Conservation (phyloP, 2,329 filamentous ascomycete species). For the Endoconidiophora polonica region DNA sequence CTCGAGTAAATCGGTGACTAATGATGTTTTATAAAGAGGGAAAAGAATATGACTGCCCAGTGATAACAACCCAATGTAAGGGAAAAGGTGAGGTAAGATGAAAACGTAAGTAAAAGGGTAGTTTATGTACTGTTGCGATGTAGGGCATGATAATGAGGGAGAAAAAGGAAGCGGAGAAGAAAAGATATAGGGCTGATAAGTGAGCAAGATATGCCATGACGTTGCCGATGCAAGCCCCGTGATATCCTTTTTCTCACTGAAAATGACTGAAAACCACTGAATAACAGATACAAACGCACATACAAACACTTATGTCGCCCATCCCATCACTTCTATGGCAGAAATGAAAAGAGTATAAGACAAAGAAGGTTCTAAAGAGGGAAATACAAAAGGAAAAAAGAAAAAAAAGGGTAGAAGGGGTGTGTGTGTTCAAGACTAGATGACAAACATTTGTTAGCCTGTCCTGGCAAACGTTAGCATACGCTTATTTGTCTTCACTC, state of each 20-base stretch:
- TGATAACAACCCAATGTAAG: no score
- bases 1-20: no score
- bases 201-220: not conserved
- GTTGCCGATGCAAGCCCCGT: not conserved
- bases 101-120: no score
- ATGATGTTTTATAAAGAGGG: no score
- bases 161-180: conserved; percentile 1
- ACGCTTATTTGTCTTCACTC: no score
- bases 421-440: not conserved
- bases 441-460: no score
- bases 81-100: no score
- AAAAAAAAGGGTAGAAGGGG: not conserved
- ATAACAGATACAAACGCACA: not conserved
- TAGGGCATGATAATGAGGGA: not conserved
- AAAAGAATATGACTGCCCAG: no score
- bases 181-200: not conserved
- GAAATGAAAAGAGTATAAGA: not conserved
- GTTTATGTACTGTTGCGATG: no score
- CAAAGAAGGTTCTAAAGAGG: not conserved
- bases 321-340: not conserved
- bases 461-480: no score
- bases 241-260: no score
- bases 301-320: not conserved
- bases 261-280: no score
- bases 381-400: not conserved